Percentiles rank a stretch among this genome's conserved stretches.
Evolutionary conservation across 306 rosid species (phyloP).

Genomic region (Potentilla sterilis): DNA sequence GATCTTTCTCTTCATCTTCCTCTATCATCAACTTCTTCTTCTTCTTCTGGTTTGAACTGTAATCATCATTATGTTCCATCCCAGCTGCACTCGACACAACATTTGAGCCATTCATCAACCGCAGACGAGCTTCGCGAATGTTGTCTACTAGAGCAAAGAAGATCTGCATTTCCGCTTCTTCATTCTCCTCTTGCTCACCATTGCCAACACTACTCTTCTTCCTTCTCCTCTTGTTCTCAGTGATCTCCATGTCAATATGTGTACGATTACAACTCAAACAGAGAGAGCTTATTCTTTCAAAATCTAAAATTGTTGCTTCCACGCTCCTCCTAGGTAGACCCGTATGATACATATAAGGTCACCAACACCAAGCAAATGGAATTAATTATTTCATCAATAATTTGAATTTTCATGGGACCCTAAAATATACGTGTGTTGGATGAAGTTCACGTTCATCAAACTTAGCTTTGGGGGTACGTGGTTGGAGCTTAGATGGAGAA

Average conservation of each 20-base stretch:
- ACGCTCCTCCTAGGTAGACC: not conserved
- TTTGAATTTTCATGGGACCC: not conserved
- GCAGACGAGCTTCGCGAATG: slow-evolving; percentile 49
- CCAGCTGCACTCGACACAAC: not conserved
- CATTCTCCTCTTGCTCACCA: slow-evolving; percentile 14
- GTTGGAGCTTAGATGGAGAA: not conserved
- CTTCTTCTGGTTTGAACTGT: slow-evolving; percentile 8
- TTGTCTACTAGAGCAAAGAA: slow-evolving; percentile 49
- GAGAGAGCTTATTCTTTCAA: not conserved
- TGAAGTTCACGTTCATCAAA: not conserved
- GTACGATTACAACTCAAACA: too few species aligned
- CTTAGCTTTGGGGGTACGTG: not conserved
- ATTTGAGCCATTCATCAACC: slow-evolving; percentile 23
- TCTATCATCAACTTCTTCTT: not conserved
- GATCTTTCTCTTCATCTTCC: not conserved
- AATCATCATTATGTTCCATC: not conserved
- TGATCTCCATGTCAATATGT: not conserved
- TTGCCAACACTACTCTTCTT: slow-evolving; percentile 23
- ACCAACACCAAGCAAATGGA: not conserved
- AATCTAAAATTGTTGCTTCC: not conserved
- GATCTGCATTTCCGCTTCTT: slow-evolving; percentile 46
- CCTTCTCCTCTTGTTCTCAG: slow-evolving; percentile 41
- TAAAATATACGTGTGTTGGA: not conserved
- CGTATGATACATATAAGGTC: not conserved
- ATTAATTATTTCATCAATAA: not conserved